A percentile compares a stretch with the other conserved stretches of the same genome.
Conservation (phyloP, 805 yeast species). For the Saccharomycopsis guyanensis region DNA sequence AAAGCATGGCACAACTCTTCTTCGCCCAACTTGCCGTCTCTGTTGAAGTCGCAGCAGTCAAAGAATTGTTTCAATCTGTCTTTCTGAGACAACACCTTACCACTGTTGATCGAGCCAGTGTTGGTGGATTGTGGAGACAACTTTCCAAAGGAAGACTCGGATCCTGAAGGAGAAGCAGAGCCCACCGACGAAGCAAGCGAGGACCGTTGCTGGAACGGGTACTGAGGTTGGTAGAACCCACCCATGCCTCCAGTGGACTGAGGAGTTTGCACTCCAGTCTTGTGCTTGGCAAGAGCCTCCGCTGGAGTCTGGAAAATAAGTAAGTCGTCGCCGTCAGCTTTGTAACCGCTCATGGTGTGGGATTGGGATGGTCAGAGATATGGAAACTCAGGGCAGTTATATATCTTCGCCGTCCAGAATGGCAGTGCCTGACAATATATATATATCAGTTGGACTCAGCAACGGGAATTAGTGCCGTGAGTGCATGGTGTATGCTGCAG, state of each 20-base stretch:
- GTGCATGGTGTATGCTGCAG: no score
- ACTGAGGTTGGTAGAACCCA: slow-evolving; percentile 20
- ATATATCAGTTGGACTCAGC: no score
- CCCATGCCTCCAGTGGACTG: slow-evolving; percentile 18
- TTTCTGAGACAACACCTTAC: slow-evolving; percentile 12
- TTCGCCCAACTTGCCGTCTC: slow-evolving; percentile 21
- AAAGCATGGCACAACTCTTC: slow-evolving; percentile 21
- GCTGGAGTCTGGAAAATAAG: slow-evolving; percentile 22
- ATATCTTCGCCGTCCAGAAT: no score
- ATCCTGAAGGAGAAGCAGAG: slow-evolving; percentile 17
- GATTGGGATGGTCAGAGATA: no score
- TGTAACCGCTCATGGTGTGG: slow-evolving; percentile 20
- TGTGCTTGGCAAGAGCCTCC: slow-evolving; percentile 20
- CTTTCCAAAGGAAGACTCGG: slow-evolving; percentile 15
- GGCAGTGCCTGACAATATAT: no score
- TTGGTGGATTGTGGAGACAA: slow-evolving; percentile 20
- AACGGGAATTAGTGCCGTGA: no score
- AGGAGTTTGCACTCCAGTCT: slow-evolving; percentile 18
- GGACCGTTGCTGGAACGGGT: slow-evolving; percentile 19
- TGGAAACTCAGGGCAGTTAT: no score
- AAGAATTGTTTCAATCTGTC: slow-evolving; percentile 21
- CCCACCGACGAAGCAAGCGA: slow-evolving; percentile 13
- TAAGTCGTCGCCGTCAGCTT: slow-evolving; percentile 21
- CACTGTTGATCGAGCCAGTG: slow-evolving; percentile 11
- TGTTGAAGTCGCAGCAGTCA: slow-evolving; percentile 21